Evolutionary conservation across 1,139 yeast genomes (phyloP).

Genomic region (Kodamaea sp.): DNA sequence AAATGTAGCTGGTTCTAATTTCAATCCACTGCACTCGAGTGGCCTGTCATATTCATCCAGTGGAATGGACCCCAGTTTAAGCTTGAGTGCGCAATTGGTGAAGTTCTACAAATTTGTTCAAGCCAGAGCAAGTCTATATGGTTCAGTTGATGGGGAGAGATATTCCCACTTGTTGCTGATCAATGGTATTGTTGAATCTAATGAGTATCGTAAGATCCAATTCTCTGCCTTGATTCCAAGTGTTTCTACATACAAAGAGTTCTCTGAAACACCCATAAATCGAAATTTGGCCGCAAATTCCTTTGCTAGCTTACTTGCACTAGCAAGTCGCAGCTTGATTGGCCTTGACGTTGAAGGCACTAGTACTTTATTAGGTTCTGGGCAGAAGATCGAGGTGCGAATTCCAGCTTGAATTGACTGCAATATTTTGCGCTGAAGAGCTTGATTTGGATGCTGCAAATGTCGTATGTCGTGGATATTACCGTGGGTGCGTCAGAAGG

Average conservation of each 20-base stretch:
- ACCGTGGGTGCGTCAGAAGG: too few species aligned
- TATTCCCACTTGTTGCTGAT: too few species aligned
- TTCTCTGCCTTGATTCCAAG: conserved; percentile 23
- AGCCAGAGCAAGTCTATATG: conserved; percentile 4
- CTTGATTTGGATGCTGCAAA: neutral
- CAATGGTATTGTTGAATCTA: conserved; percentile 9
- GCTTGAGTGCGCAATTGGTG: conserved; percentile 5
- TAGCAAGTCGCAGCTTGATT: conserved; percentile 27
- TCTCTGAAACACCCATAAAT: conserved; percentile 16
- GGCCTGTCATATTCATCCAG: too few species aligned
- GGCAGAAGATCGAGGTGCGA: too few species aligned
- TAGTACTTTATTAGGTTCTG: too few species aligned
- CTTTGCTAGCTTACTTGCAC: conserved; percentile 39
- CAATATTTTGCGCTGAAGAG: too few species aligned
- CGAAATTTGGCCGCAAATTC: conserved; percentile 38
- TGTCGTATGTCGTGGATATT: conserved; percentile 1
- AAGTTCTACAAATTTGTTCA: conserved; percentile 16
- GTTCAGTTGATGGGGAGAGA: conserved; percentile 4
- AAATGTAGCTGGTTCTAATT: too few species aligned
- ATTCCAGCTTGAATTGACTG: too few species aligned
- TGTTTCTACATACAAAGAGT: neutral
- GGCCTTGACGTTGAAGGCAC: too few species aligned
- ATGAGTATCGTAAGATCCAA: conserved; percentile 10
- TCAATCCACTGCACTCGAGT: too few species aligned
- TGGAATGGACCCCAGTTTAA: neutral